Evolutionary conservation across 78 protist species (phyloP), one percentile per base, ranked within the genome.

Genomic region (Pelomyxa schiedti): DNA sequence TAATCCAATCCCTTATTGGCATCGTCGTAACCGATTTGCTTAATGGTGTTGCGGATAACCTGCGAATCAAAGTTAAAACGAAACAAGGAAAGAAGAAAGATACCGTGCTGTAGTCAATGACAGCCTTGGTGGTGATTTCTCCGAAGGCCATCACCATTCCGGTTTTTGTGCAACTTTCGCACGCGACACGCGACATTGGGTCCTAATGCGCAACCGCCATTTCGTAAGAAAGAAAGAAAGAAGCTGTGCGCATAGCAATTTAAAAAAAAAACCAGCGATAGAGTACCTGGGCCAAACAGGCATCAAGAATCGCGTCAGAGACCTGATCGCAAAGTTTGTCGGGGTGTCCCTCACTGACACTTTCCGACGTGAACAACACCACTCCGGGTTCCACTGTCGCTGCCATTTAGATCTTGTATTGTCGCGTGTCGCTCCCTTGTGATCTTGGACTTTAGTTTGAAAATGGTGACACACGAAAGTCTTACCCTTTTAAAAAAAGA

Each of bases 251-350:
- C 0, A 52, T 0, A 40, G 7, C 52, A 66, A 6, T 35, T 16
- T 47, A 16, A 16, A 16, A 16, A 47, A 16, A 47, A 16, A 16
- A 47, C 16, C 16, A 47, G 16, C 58, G 32, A 47, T 47, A 47
- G 58, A 96, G 98, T 83, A 97, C 99, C 74, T 81, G 85, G 4
- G 90, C 89, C 37, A 98, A 91, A 92, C 98, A 97, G 22, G 99
- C 99, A 47, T 98, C 99, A 66, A 98, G 92, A 52, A 98, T 82
- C 35, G 99, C 91, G 79, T 98, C 99, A 0, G 99, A 96, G 30
- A 98, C 90, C 89, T 92, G 97, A 71, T 98, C 99, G 83, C 97
- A 89, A 38, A 97, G 64, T 90, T 98, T 98, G 92, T 98, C 99
- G 42, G 91, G 67, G 66, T 65, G 82, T 8, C 22, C 1, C 39